A percentile compares a stretch with the other conserved stretches of the same genome.
phyloP scores from a whole-genome alignment of 352 stramenopile genomes.

The Phytophthora pluvialis region DNA sequence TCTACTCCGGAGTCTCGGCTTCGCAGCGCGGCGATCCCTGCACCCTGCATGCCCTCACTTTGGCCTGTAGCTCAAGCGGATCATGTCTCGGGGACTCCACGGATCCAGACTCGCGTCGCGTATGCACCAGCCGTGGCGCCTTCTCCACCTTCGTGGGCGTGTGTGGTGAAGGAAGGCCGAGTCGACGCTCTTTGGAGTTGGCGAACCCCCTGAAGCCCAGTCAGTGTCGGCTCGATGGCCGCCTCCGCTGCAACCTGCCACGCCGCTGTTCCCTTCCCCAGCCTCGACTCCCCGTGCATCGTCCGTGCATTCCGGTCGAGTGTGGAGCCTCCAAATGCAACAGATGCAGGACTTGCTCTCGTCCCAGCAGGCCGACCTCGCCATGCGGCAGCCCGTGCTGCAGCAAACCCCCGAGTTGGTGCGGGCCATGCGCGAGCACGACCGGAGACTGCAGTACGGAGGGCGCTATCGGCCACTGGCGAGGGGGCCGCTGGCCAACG shows the following conservation, averaged over 20 bases:
- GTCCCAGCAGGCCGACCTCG: not conserved
- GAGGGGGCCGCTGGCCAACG: not conserved
- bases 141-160: not conserved
- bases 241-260: not conserved
- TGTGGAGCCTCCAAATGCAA: slow-evolving; percentile 1
- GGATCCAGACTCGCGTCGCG: too few species aligned
- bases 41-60: not conserved
- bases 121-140: too few species aligned
- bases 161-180: slow-evolving; percentile 2
- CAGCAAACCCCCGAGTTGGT: not conserved
- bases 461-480: not conserved
- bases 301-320: not conserved
- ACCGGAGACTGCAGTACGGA: not conserved
- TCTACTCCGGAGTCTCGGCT: not conserved
- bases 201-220: not conserved
- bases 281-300: not conserved
- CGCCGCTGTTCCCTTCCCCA: not conserved
- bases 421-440: not conserved
- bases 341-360: slow-evolving; percentile 2
- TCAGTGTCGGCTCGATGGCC: not conserved
- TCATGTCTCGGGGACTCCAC: not conserved
- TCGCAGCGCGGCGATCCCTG: not conserved
- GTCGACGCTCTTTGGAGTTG: not conserved
- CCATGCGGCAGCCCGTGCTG: not conserved
- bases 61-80: not conserved